phyloP scores from a whole-genome alignment of 305 asterid species.

The Coffea humblotiana region DNA sequence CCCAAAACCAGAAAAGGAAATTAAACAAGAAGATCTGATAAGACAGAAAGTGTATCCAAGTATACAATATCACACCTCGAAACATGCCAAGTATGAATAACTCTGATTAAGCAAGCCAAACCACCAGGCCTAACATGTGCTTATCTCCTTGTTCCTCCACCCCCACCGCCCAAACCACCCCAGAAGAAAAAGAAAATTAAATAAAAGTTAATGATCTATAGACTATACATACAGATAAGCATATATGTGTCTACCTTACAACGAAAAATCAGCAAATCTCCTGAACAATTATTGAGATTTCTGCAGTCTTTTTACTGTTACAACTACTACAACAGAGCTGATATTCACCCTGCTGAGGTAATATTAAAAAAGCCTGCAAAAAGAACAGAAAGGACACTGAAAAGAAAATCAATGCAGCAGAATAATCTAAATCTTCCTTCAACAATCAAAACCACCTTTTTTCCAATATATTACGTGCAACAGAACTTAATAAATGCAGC shows the following conservation, averaged over 20 bases:
- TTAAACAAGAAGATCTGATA: not conserved
- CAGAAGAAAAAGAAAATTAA: too few relatives aligned
- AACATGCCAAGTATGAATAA: not conserved
- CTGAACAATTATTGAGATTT: not conserved
- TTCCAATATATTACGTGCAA: not conserved
- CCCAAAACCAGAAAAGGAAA: not conserved
- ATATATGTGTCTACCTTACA: not conserved
- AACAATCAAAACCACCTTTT: not conserved
- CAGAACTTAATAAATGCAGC: not conserved
- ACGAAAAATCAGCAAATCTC: not conserved
- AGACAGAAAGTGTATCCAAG: not conserved
- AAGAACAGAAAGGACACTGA: not conserved
- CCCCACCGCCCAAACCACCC: not conserved
- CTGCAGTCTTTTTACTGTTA: not conserved
- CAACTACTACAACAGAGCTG: not conserved
- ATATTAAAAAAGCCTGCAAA: not conserved
- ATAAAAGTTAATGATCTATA: not conserved
- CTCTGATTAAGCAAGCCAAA: not conserved
- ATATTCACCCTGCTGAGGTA: not conserved
- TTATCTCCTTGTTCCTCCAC: not conserved
- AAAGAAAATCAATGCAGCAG: not conserved
- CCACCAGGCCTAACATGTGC: not conserved
- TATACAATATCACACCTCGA: not conserved
- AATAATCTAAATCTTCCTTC: conserved; percentile 1
- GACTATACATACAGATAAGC: not conserved